Conservation (phyloP, 768 basidiomycete species). For the Hygrocybe punicea region DNA sequence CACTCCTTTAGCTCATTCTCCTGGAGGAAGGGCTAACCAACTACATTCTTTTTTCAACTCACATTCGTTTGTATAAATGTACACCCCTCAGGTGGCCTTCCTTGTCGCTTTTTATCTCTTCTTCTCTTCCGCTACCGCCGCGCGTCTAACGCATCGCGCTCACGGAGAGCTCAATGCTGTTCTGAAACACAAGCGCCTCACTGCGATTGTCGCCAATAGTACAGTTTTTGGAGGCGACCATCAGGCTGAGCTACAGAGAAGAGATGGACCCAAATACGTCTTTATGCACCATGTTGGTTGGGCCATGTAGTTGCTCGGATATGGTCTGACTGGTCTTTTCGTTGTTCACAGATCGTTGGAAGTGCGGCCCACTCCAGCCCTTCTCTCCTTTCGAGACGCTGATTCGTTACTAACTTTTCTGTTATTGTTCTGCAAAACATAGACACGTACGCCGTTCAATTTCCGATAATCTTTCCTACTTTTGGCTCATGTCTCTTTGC, state of each 20-base stretch:
- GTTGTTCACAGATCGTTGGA: slow-evolving; percentile 40
- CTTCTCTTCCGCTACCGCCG: not conserved
- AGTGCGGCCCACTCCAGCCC: slow-evolving; percentile 32
- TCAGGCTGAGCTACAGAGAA: slow-evolving; percentile 32
- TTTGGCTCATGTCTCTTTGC: not conserved
- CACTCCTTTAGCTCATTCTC: no score
- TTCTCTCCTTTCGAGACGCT: not conserved
- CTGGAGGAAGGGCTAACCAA: no score
- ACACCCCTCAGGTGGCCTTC: not conserved
- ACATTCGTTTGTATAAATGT: not conserved
- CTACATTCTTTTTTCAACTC: not conserved
- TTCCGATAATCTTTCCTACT: not conserved
- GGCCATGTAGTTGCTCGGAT: not conserved
- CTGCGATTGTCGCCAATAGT: not conserved
- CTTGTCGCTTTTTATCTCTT: not conserved
- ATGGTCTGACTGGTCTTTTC: not conserved
- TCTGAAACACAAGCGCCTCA: not conserved
- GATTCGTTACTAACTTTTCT: not conserved
- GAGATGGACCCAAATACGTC: slow-evolving; percentile 47
- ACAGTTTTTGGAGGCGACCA: slow-evolving; percentile 20
- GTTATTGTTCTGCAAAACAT: not conserved
- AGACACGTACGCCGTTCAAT: slow-evolving; percentile 41
- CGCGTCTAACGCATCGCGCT: not conserved
- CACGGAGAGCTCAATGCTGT: not conserved
- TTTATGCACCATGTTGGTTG: slow-evolving; percentile 50